These are phyloP conservation scores for Saccharomycopsis oosterbeekiorum DNA, from an alignment of 805 yeast species.

Conservation along the genomic window DNA sequence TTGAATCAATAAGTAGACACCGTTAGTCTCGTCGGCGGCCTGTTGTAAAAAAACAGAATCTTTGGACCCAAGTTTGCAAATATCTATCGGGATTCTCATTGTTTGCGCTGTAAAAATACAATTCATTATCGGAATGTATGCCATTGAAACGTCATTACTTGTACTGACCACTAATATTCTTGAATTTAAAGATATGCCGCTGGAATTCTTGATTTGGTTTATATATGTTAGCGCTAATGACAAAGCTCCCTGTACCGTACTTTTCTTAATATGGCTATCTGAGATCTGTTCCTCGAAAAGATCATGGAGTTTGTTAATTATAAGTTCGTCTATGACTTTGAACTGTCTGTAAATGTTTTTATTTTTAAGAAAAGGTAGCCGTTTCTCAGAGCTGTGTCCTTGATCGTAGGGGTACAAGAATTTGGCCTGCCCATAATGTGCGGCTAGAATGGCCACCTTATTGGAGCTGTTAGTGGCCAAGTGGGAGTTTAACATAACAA, in stretches of 20 bases:
- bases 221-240: slow-evolving; percentile 75
- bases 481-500: slow-evolving; percentile 82
- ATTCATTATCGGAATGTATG: slow-evolving; percentile 91
- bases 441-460: slow-evolving; percentile 70
- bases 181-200: slow-evolving; percentile 42
- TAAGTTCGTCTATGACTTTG: slow-evolving; percentile 63
- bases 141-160: slow-evolving; percentile 64
- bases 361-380: slow-evolving; percentile 22
- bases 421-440: slow-evolving; percentile 59
- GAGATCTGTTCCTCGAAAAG: slow-evolving; percentile 31
- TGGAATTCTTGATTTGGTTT: slow-evolving; percentile 41
- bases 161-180: slow-evolving; percentile 55
- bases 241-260: slow-evolving; percentile 65
- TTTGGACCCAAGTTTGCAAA: slow-evolving; percentile 58
- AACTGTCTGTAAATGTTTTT: slow-evolving; percentile 79
- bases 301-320: slow-evolving; percentile 47
- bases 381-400: background rate
- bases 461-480: slow-evolving; percentile 77
- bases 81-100: slow-evolving; percentile 80
- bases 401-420: slow-evolving; percentile 53
- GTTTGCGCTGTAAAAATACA: slow-evolving; percentile 93
- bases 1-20: slow-evolving; percentile 64
- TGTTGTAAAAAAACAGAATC: slow-evolving; percentile 72
- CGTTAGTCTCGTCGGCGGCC: slow-evolving; percentile 91
- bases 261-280: slow-evolving; percentile 26